Percentiles rank a stretch among this genome's conserved stretches.
Evolutionary conservation across 805 yeast species (phyloP).

Genomic region (Starmerella etchellsii): DNA sequence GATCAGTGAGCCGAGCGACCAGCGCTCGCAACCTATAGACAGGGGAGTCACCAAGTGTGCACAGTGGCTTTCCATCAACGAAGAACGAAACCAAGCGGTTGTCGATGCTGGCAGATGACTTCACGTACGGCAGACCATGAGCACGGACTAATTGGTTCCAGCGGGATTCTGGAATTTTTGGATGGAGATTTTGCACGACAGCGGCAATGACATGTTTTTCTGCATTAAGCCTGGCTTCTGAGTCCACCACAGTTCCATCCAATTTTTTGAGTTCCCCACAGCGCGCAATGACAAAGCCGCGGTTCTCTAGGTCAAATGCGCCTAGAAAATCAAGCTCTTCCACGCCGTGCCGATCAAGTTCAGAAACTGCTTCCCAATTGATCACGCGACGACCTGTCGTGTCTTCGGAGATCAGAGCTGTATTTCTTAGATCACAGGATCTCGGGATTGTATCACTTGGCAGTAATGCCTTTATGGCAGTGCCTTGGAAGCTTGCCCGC

Average conservation of each 20-base stretch:
- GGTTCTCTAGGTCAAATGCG: slow-evolving; percentile 22
- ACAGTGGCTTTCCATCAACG: slow-evolving; percentile 13
- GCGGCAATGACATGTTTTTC: slow-evolving; percentile 54
- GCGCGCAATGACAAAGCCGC: slow-evolving; percentile 36
- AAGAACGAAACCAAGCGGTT: slow-evolving; percentile 17
- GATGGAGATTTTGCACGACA: slow-evolving; percentile 28
- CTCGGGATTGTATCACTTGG: background rate
- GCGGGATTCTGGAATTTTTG: slow-evolving; percentile 17
- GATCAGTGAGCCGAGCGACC: slow-evolving; percentile 1
- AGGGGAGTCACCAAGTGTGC: slow-evolving; percentile 25
- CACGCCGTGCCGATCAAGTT: slow-evolving; percentile 34
- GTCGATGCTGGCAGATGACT: slow-evolving; percentile 8
- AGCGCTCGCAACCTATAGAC: slow-evolving; percentile 26
- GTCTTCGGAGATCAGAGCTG: background rate
- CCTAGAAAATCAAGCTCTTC: slow-evolving; percentile 33
- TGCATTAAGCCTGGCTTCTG: slow-evolving; percentile 43
- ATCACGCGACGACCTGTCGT: background rate
- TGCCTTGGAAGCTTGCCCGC: background rate
- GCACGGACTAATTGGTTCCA: slow-evolving; percentile 35
- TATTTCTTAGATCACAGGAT: background rate
- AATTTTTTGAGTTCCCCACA: slow-evolving; percentile 31
- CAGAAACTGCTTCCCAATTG: slow-evolving; percentile 7
- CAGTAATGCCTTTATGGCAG: background rate
- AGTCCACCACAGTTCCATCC: slow-evolving; percentile 44
- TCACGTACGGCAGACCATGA: slow-evolving; percentile 25